These are phyloP conservation scores for Aspergillus sp. DNA, from an alignment of 2,329 filamentous ascomycete genomes.

Conservation along the genomic window DNA sequence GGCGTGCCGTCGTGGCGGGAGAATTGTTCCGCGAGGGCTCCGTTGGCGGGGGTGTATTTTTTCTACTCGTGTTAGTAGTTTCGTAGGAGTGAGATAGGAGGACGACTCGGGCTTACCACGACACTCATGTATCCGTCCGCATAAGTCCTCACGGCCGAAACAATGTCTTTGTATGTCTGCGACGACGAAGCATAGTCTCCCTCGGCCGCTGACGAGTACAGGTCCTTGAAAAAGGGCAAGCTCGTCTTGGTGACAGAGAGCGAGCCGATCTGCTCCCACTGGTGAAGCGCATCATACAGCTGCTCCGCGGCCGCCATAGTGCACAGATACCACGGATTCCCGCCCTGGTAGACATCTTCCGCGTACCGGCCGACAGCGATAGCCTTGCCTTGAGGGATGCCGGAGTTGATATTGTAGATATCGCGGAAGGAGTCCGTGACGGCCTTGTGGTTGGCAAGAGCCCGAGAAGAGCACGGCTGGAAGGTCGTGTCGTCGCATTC, in stretches of 20 bases:
- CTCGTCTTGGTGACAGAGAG: conserved; percentile 58
- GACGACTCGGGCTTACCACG: conserved; percentile 12
- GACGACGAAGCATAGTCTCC: conserved; percentile 57
- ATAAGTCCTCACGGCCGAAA: conserved; percentile 53
- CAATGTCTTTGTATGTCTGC: conserved; percentile 34
- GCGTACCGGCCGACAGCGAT: conserved; percentile 58
- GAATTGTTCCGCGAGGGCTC: conserved; percentile 29
- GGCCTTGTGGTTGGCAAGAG: conserved; percentile 65
- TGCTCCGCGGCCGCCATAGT: conserved; percentile 70
- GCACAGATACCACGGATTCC: conserved; percentile 71
- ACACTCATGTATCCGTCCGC: conserved; percentile 46
- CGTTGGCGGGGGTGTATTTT: conserved; percentile 16
- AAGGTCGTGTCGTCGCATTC: conserved; percentile 62
- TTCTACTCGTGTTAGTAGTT: conserved; percentile 5
- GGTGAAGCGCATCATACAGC: conserved; percentile 64
- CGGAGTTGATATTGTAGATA: conserved; percentile 61
- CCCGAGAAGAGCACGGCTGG: conserved; percentile 61
- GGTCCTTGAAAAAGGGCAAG: conserved; percentile 61
- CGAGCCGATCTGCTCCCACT: conserved; percentile 56
- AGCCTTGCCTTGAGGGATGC: conserved; percentile 50
- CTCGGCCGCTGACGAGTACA: conserved; percentile 46
- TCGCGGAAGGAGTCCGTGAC: conserved; percentile 66
- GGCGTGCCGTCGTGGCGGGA: conserved; percentile 23
- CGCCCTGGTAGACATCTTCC: conserved; percentile 65
- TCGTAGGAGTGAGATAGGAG: not conserved